Base-by-base conservation (phyloP, 1,139 yeast species). In the Kodamaea sp. region DNA sequence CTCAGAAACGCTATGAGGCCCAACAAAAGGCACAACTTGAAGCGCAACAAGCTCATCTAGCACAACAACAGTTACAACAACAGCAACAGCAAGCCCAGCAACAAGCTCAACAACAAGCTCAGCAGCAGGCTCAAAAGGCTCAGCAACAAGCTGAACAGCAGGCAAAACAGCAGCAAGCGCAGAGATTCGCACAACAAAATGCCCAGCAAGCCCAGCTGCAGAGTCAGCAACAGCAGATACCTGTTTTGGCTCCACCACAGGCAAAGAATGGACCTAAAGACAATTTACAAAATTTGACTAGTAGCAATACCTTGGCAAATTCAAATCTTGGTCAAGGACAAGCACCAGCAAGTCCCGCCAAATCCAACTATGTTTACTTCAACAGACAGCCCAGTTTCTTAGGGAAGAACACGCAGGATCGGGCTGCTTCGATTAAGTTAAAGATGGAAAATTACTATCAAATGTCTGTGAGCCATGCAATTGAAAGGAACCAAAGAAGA, bases 371-470 rank as follows among this genome's bases (percentile, higher is more conserved):
- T 48, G 88, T 84, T 37, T 76, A 80, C 52, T 85, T 90, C 61
- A 90, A 84, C 51, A 78, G 97, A 46, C 89, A 86, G 51, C 97
- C 97, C 0, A 94, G 85, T 44, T 67, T 75, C 49, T 67, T 84
- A 51, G 73, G 79, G 28, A 81, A 82, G 44, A 54, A 69, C 9
- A 69, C 87, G 1, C 90, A 83, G 52, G 92, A 84, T 51, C 80
- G 77, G 47, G 86, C 92, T 1, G 76, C 88, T 2, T 82, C 87
- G 7, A 78, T 82, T 24, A 83, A 83, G 58, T 61, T 84, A 34
- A 79, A 80, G 42, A 61, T 84, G 37, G 94, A 84, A 48, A 83
- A 83, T 51, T 83, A 75, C 51, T 84, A 83, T 56, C 86, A 83
- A 47, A 81, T 83, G 63, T 76, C 88, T 8, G 88, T 84, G 18